Percentiles rank a stretch among this genome's conserved stretches.
Conservation (phyloP, 2,329 filamentous ascomycete genomes). For the Alternaria alternata region DNA sequence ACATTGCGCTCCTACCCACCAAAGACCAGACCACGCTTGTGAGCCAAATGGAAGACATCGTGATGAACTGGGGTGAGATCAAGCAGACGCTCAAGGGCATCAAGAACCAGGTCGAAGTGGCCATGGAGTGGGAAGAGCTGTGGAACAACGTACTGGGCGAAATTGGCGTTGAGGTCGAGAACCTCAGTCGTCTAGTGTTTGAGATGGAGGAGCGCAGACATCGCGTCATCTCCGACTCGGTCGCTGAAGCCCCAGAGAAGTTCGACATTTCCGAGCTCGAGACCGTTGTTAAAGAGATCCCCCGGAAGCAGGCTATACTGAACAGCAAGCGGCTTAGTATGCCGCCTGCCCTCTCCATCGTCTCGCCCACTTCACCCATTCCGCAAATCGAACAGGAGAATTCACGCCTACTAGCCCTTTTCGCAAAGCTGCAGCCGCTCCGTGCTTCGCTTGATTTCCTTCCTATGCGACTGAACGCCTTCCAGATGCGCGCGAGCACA, state of each 20-base stretch:
- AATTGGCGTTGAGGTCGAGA: constrained; percentile 87
- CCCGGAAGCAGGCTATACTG: constrained; percentile 61
- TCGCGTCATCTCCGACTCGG: constrained; percentile 66
- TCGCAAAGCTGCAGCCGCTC: constrained; percentile 93
- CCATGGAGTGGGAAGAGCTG: constrained; percentile 98
- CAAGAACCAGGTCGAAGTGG: constrained; percentile 91
- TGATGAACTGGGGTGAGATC: constrained; percentile 85
- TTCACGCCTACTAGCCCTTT: constrained; percentile 85
- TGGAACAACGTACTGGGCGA: constrained; percentile 95
- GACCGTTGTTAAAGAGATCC: constrained; percentile 90
- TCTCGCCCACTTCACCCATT: constrained; percentile 67
- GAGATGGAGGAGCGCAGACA: constrained; percentile 98
- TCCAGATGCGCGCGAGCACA: constrained; percentile 76
- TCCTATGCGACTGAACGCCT: constrained; percentile 90
- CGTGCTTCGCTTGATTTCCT: constrained; percentile 93
- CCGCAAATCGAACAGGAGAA: constrained; percentile 74
- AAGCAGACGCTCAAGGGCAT: constrained; percentile 78
- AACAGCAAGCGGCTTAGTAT: constrained; percentile 74
- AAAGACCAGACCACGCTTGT: constrained; percentile 79
- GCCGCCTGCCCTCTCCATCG: constrained; percentile 64
- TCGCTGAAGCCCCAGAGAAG: constrained; percentile 70
- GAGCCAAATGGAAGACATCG: constrained; percentile 85
- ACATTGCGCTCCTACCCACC: constrained; percentile 75
- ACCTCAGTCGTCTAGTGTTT: constrained; percentile 82
- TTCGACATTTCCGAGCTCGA: constrained; percentile 88